Conservation (phyloP, 1,139 yeast genomes). For the Diutina scorzettiae region DNA sequence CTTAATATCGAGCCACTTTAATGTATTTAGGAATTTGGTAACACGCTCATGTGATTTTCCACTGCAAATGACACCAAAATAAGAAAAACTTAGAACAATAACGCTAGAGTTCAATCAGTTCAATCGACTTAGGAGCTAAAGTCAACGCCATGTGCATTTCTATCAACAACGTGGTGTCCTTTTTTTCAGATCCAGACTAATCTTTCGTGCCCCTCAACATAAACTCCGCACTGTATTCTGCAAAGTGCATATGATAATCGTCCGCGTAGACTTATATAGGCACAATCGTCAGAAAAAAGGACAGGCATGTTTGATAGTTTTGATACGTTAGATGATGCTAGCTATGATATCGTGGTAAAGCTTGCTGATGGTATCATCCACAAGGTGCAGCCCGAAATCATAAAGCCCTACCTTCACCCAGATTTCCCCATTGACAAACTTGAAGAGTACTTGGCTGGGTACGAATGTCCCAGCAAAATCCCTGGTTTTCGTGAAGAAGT, state of each 20-base stretch:
- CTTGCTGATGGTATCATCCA: slow-evolving; percentile 28
- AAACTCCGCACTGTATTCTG: too few species aligned
- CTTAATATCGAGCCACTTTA: too few species aligned
- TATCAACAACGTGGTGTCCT: too few species aligned
- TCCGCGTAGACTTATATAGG: background rate
- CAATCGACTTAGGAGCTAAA: too few species aligned
- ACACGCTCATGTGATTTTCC: too few species aligned
- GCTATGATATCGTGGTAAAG: slow-evolving; percentile 16
- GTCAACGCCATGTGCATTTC: too few species aligned
- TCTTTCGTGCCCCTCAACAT: too few species aligned
- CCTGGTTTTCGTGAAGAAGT: slow-evolving; percentile 18
- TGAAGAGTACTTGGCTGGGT: slow-evolving; percentile 22
- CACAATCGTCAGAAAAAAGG: background rate
- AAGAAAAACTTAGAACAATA: too few species aligned
- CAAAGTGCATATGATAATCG: background rate
- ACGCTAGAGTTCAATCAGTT: too few species aligned
- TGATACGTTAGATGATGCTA: slow-evolving; percentile 14
- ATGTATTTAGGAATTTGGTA: too few species aligned
- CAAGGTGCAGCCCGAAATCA: slow-evolving; percentile 19
- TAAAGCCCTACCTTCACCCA: slow-evolving; percentile 18
- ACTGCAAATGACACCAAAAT: too few species aligned
- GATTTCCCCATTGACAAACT: slow-evolving; percentile 19
- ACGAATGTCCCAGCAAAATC: slow-evolving; percentile 20
- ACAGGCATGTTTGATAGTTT: background rate
- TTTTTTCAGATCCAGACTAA: too few species aligned